These are phyloP conservation scores for Colletotrichum eremochloae DNA, from an alignment of 2,329 filamentous ascomycete species.

Conservation along the genomic window DNA sequence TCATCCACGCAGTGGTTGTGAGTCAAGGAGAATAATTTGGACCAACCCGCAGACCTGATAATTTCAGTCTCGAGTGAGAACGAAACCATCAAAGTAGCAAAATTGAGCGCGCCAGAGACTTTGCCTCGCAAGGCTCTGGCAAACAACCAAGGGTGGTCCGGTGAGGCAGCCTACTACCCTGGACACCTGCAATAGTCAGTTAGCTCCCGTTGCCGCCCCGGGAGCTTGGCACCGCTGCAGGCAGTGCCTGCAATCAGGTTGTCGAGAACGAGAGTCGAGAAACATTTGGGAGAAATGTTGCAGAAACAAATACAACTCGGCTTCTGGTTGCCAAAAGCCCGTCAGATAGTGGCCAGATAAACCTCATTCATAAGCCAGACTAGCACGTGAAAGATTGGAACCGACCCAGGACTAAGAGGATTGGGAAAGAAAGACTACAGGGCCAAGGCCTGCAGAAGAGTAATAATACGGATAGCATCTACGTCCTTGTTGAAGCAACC, in stretches of 20 bases:
- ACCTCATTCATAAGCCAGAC: neutral
- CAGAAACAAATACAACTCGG: neutral
- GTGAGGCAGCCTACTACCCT: neutral
- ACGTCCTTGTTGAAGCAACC: conserved; percentile 32
- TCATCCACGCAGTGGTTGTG: neutral
- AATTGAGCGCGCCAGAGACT: neutral
- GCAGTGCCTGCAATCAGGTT: neutral
- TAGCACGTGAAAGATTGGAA: neutral
- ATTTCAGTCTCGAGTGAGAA: neutral
- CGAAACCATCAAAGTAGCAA: neutral
- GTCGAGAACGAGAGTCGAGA: neutral
- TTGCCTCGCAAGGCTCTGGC: neutral
- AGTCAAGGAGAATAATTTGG: neutral
- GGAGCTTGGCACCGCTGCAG: neutral
- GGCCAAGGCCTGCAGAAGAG: conserved; percentile 26
- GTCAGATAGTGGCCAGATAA: too few relatives aligned
- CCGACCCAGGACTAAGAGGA: neutral
- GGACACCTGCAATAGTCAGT: neutral
- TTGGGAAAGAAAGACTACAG: conserved; percentile 30
- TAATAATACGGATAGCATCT: conserved; percentile 38
- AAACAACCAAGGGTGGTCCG: neutral
- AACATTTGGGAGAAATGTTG: neutral
- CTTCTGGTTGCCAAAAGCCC: neutral
- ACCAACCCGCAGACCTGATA: neutral
- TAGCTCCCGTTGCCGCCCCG: neutral